Percentiles rank a stretch among this genome's conserved stretches.
Evolutionary conservation across 345 rosid species (phyloP).

Genomic region (Citrus hindsii): DNA sequence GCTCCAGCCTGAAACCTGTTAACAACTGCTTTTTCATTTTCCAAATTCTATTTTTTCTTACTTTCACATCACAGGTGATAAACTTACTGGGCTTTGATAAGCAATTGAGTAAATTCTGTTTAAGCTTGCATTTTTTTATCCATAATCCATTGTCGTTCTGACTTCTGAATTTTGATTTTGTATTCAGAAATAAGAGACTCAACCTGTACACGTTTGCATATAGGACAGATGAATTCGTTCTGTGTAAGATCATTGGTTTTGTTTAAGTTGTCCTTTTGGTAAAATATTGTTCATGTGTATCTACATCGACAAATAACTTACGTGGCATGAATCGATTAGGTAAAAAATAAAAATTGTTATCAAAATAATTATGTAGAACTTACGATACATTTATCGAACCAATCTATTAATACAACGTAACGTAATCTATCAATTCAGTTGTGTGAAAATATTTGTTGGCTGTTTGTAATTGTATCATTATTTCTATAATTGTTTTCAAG

Average conservation of each 20-base stretch:
- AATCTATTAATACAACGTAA: too few species aligned
- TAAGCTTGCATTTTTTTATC: not conserved
- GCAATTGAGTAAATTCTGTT: not conserved
- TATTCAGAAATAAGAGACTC: not conserved
- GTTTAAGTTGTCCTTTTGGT: too few species aligned
- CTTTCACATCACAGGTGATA: not conserved
- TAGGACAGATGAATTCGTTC: not conserved
- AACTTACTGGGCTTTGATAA: not conserved
- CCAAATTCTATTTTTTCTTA: slow-evolving; percentile 3
- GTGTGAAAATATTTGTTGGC: too few species aligned
- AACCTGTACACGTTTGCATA: not conserved
- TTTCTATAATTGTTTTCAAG: too few species aligned
- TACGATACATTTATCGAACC: too few species aligned
- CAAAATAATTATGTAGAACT: too few species aligned
- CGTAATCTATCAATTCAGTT: too few species aligned
- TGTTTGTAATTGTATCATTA: too few species aligned
- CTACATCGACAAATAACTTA: too few species aligned
- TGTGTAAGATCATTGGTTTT: not conserved
- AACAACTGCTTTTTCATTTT: slow-evolving; percentile 2
- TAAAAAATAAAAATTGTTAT: too few species aligned
- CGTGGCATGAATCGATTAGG: too few species aligned
- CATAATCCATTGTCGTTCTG: not conserved
- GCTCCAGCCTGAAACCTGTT: slow-evolving; percentile 16
- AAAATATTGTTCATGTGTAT: too few species aligned
- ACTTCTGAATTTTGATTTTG: not conserved